Conservation (phyloP, 495 filamentous ascomycete species). For the Evansstolkia leycettana region DNA sequence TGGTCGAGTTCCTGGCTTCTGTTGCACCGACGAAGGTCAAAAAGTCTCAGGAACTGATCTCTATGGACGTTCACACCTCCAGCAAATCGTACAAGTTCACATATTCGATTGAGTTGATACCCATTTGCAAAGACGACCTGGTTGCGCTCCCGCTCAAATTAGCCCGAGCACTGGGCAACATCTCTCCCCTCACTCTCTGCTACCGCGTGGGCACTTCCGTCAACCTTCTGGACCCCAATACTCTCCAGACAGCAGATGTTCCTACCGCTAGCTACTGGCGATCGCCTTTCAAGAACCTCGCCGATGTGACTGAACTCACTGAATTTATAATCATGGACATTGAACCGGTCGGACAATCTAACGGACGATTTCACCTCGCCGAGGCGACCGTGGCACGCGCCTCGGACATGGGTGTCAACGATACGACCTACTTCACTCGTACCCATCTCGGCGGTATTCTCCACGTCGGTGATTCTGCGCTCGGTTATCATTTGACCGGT, state of each 20-base stretch:
- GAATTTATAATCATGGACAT: constrained; percentile 96
- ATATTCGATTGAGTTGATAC: constrained; percentile 74
- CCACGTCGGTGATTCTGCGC: constrained; percentile 78
- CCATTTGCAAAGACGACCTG: constrained; percentile 93
- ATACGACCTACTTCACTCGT: constrained; percentile 70
- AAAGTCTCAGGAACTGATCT: constrained; percentile 86
- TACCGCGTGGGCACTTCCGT: constrained; percentile 79
- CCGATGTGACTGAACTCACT: constrained; percentile 71
- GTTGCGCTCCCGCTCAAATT: constrained; percentile 84
- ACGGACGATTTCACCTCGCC: constrained; percentile 71
- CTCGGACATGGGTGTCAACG: constrained; percentile 79
- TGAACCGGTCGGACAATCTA: constrained; percentile 59
- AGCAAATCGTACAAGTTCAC: constrained; percentile 87
- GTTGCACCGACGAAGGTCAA: constrained; percentile 69
- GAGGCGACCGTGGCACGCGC: constrained; percentile 81
- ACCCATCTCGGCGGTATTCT: constrained; percentile 85
- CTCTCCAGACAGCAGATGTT: constrained; percentile 81
- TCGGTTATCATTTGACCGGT: constrained; percentile 81
- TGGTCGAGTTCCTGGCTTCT: constrained; percentile 79
- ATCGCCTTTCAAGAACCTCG: constrained; percentile 66
- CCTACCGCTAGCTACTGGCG: constrained; percentile 77
- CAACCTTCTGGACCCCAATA: constrained; percentile 81
- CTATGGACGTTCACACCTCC: constrained; percentile 80
- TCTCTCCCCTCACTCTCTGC: constrained; percentile 70
- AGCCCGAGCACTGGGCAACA: constrained; percentile 76